Evolutionary conservation across 768 basidiomycete genomes (phyloP).

Genomic region (Termitomyces titanicus): DNA sequence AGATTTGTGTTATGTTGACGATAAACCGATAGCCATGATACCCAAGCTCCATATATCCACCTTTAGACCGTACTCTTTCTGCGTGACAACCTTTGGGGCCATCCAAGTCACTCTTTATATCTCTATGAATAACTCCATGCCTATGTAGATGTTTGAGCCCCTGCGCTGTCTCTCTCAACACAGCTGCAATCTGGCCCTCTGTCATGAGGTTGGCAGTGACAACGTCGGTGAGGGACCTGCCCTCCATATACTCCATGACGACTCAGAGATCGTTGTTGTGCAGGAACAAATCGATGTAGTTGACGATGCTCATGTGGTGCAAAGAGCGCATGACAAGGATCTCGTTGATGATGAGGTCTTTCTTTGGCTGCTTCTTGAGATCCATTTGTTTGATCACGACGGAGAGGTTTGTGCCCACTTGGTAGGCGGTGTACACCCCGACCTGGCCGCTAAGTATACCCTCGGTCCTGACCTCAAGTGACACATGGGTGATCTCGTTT

Average conservation of each 20-base stretch:
- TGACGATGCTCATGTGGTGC: slow-evolving; percentile 98
- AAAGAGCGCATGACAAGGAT: slow-evolving; percentile 98
- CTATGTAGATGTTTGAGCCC: slow-evolving; percentile 93
- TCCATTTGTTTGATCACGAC: slow-evolving; percentile 99
- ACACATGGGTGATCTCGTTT: too few relatives aligned
- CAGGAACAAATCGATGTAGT: slow-evolving; percentile 98
- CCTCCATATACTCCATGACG: slow-evolving; percentile 99
- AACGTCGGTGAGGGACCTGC: slow-evolving; percentile 91
- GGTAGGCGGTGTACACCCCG: slow-evolving; percentile 97
- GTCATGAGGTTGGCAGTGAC: slow-evolving; percentile 96
- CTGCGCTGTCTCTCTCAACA: slow-evolving; percentile 88
- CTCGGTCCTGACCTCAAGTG: too few relatives aligned
- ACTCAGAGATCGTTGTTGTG: slow-evolving; percentile 99
- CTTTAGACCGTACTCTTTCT: slow-evolving; percentile 96
- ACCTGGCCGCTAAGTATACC: slow-evolving; percentile 96
- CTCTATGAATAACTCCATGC: slow-evolving; percentile 97
- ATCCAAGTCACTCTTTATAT: slow-evolving; percentile 99
- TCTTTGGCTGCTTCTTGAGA: slow-evolving; percentile 98
- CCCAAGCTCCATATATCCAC: slow-evolving; percentile 98
- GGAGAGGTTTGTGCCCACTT: slow-evolving; percentile 89
- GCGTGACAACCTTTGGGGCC: slow-evolving; percentile 97
- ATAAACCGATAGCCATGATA: slow-evolving; percentile 91
- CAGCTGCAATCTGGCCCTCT: slow-evolving; percentile 97
- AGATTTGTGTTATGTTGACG: too few relatives aligned
- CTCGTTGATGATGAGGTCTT: slow-evolving; percentile 99